These are phyloP conservation scores for Nelumbo lutea DNA, from an alignment of 164 flowering plant species.

Conservation along the genomic window DNA sequence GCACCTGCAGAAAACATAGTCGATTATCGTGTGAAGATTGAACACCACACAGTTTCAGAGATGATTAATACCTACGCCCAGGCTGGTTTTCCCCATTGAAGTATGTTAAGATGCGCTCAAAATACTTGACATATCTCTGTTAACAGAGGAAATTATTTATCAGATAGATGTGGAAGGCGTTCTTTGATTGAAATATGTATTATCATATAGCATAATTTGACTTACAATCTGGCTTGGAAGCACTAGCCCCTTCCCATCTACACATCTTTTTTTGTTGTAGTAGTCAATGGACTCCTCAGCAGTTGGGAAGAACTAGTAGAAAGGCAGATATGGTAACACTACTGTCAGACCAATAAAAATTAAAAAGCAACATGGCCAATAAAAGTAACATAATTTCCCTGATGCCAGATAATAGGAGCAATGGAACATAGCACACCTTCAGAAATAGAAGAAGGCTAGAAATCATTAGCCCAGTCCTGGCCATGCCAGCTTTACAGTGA, in stretches of 20 bases:
- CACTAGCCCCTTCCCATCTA: constrained; percentile 93
- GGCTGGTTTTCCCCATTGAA: constrained; percentile 94
- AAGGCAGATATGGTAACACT: background rate
- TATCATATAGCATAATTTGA: constrained; percentile 3
- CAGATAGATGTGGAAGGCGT: constrained; percentile 7
- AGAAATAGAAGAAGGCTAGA: constrained; percentile 90
- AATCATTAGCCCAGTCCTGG: constrained; percentile 97
- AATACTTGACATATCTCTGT: constrained; percentile 95
- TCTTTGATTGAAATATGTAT: background rate
- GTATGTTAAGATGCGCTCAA: constrained; percentile 77
- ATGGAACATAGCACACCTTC: constrained; percentile 45
- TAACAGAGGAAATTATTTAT: constrained; percentile 14
- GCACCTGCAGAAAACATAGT: constrained; percentile 52
- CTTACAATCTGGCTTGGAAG: constrained; percentile 99
- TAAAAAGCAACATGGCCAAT: background rate
- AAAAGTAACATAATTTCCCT: background rate
- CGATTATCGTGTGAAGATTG: background rate
- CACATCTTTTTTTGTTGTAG: constrained; percentile 96
- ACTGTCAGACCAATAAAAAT: background rate
- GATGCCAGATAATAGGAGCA: background rate
- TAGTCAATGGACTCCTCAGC: constrained; percentile 98
- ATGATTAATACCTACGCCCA: constrained; percentile 67
- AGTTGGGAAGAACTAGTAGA: constrained; percentile 86
- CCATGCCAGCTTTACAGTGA: constrained; percentile 99
- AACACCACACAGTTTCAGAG: background rate